phyloP scores from a whole-genome alignment of 306 rosid genomes.

The Quillaja saponaria region DNA sequence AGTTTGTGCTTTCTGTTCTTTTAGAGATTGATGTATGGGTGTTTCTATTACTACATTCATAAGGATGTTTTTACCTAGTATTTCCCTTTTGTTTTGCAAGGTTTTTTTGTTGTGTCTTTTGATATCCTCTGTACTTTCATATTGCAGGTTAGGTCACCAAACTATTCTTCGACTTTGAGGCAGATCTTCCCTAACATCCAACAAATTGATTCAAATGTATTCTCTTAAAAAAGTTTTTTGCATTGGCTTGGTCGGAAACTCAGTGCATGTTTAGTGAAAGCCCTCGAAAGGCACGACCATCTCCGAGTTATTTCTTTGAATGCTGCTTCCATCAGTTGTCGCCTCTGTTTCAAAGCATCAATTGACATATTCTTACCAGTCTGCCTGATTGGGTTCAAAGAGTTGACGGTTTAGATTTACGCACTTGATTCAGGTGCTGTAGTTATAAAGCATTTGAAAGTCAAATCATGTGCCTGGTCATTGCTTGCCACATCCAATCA shows the following conservation, averaged over 20 bases:
- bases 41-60: background rate
- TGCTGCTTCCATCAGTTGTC: no score
- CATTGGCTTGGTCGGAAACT: slow-evolving; percentile 7
- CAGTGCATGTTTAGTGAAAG: no score
- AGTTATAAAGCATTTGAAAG: slow-evolving; percentile 18
- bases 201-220: slow-evolving; percentile 74
- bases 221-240: slow-evolving; percentile 42
- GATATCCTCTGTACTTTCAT: background rate
- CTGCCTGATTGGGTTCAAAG: slow-evolving; percentile 27
- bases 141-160: slow-evolving; percentile 70
- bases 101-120: slow-evolving; percentile 28
- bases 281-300: background rate
- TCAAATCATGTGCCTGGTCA: slow-evolving; percentile 18
- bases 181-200: slow-evolving; percentile 65
- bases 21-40: no score
- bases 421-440: slow-evolving; percentile 21
- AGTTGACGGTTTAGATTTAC: slow-evolving; percentile 23
- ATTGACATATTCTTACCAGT: no score
- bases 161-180: slow-evolving; percentile 48
- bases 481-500: slow-evolving; percentile 13
- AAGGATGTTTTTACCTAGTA: background rate
- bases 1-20: no score
- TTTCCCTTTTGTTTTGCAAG: background rate
- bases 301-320: background rate
- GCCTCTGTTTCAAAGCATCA: no score